Percentiles rank a stretch among this genome's conserved stretches.
phyloP scores from a whole-genome alignment of 768 basidiomycete genomes.

The Piloderma croceum region DNA sequence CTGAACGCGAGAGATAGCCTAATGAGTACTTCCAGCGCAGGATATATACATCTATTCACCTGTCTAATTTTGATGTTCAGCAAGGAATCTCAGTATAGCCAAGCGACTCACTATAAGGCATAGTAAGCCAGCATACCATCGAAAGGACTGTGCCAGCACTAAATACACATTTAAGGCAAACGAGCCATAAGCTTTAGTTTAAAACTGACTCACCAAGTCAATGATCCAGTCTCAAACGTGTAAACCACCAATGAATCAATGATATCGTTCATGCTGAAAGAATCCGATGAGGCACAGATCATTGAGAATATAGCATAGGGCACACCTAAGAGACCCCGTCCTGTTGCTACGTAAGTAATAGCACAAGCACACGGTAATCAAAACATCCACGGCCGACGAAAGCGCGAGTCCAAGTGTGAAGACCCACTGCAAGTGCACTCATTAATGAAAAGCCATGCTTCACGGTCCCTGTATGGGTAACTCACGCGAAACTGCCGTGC shows the following conservation, averaged over 20 bases:
- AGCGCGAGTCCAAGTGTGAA: constrained; percentile 48
- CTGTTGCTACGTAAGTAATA: constrained; percentile 36
- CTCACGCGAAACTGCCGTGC: too few relatives aligned
- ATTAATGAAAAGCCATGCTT: too few relatives aligned
- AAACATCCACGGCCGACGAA: constrained; percentile 43
- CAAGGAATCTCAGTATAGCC: too few relatives aligned
- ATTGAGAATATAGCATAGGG: too few relatives aligned
- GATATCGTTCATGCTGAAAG: constrained; percentile 32
- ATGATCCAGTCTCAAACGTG: constrained; percentile 36
- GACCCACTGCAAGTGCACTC: constrained; percentile 38
- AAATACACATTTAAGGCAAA: background rate
- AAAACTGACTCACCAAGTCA: constrained; percentile 31
- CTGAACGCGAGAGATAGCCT: too few relatives aligned
- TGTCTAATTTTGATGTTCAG: too few relatives aligned
- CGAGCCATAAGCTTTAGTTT: background rate
- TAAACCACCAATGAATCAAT: constrained; percentile 35
- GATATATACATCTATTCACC: too few relatives aligned
- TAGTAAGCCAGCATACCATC: constrained; percentile 39
- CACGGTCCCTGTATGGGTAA: too few relatives aligned
- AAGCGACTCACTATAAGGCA: constrained; percentile 38
- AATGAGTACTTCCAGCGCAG: too few relatives aligned
- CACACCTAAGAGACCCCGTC: constrained; percentile 35
- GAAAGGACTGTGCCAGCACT: constrained; percentile 39
- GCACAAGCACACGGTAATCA: constrained; percentile 44
- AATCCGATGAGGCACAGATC: too few relatives aligned